These are phyloP conservation scores for Euphorbia celastroides DNA, from an alignment of 441 rosid species.

Conservation along the genomic window DNA sequence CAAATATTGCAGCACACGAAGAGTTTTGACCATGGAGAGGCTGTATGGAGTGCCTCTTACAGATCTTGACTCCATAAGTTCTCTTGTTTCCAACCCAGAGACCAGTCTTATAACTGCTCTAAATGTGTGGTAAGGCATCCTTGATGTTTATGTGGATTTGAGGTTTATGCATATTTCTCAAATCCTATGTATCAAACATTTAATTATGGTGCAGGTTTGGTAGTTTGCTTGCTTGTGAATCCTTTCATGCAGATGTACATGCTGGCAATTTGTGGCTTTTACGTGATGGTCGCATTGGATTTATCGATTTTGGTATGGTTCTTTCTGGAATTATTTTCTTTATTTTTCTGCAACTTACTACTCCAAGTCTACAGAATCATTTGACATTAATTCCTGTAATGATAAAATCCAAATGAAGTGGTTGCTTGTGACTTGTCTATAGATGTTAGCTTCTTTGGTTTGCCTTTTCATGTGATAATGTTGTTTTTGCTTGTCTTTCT, in stretches of 20 bases:
- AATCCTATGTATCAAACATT: conserved; percentile 1
- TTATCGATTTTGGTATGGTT: conserved; percentile 90
- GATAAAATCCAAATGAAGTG: background rate
- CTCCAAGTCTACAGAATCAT: background rate
- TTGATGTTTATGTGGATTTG: conserved; percentile 7
- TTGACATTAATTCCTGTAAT: background rate
- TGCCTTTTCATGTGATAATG: background rate
- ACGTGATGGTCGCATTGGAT: conserved; percentile 97
- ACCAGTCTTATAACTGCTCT: conserved; percentile 91
- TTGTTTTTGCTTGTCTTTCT: background rate
- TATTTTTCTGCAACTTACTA: conserved; percentile 1
- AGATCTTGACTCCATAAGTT: conserved; percentile 86
- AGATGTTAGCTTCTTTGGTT: background rate
- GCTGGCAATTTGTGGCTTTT: conserved; percentile 96
- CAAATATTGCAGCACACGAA: conserved; percentile 74
- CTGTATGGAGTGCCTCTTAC: conserved; percentile 99
- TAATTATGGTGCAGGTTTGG: conserved; percentile 69
- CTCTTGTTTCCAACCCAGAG: conserved; percentile 87
- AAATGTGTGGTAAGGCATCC: conserved; percentile 73
- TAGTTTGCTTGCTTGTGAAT: conserved; percentile 92
- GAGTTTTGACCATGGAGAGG: conserved; percentile 95
- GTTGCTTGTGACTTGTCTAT: background rate
- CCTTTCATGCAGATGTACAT: conserved; percentile 98
- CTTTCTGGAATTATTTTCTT: conserved; percentile 14
- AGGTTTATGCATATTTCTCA: background rate